Evolutionary conservation across 2,329 filamentous ascomycete species (phyloP).

Genomic region (Xylariaceae sp.): DNA sequence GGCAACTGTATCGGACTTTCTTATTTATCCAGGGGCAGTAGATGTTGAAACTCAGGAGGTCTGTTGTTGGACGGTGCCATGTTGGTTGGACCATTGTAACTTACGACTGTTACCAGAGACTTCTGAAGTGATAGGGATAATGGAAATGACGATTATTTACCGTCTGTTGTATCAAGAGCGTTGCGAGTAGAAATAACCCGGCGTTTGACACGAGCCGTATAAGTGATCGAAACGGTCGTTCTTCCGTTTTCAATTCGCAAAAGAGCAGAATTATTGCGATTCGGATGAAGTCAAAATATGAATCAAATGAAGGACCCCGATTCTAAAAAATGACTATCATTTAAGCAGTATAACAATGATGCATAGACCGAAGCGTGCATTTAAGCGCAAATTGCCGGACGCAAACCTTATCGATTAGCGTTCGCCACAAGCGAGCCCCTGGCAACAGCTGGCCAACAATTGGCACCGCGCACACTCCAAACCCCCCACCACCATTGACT

Average conservation of each 20-base stretch:
- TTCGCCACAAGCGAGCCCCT: constrained; percentile 15
- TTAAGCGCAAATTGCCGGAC: background rate
- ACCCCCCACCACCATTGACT: constrained; percentile 20
- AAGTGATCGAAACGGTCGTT: too few species aligned
- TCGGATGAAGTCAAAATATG: background rate
- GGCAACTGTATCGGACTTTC: too few species aligned
- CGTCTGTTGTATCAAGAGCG: too few species aligned
- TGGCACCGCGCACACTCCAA: constrained; percentile 15
- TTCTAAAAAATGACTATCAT: background rate
- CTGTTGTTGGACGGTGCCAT: too few species aligned
- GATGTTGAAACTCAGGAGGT: too few species aligned
- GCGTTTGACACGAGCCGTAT: too few species aligned
- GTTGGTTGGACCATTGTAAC: too few species aligned
- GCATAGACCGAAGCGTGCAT: background rate
- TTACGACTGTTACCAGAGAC: too few species aligned
- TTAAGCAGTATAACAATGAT: background rate
- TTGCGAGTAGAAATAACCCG: too few species aligned
- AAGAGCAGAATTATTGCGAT: background rate
- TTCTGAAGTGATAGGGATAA: too few species aligned
- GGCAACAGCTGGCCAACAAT: constrained; percentile 13
- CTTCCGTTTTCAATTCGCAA: background rate
- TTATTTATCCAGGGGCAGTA: too few species aligned
- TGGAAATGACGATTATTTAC: too few species aligned
- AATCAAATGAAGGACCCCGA: background rate
- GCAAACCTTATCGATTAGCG: constrained; percentile 16